Evolutionary conservation across 2,329 filamentous ascomycete genomes (phyloP).

Genomic region (Xylaria sp.): DNA sequence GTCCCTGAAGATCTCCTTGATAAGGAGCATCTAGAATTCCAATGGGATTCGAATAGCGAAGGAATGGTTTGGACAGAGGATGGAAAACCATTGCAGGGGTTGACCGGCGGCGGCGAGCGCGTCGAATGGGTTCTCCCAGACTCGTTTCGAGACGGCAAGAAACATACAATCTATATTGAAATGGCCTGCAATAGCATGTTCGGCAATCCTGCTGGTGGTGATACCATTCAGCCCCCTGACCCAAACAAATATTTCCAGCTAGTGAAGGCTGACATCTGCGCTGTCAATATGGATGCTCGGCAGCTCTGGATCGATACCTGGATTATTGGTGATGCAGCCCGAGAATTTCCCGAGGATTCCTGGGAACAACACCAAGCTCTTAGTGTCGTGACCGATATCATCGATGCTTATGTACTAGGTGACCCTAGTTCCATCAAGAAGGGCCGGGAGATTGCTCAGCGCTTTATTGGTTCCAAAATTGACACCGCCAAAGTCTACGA

Average conservation of each 20-base stretch:
- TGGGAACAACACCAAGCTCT: conserved; percentile 90
- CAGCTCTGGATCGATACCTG: conserved; percentile 91
- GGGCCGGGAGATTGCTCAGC: conserved; percentile 82
- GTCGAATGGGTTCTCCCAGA: conserved; percentile 91
- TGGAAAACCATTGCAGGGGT: conserved; percentile 88
- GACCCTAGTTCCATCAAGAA: conserved; percentile 80
- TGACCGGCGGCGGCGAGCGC: conserved; percentile 89
- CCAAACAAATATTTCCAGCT: conserved; percentile 86
- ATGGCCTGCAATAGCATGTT: conserved; percentile 99
- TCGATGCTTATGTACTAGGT: conserved; percentile 87
- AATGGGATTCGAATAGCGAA: conserved; percentile 96
- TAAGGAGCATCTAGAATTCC: conserved; percentile 88
- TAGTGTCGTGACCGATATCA: conserved; percentile 85
- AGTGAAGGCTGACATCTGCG: conserved; percentile 82
- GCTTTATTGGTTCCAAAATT: conserved; percentile 83
- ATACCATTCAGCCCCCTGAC: conserved; percentile 87
- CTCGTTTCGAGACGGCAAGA: conserved; percentile 82
- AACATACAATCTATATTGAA: conserved; percentile 93
- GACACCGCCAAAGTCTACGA: conserved; percentile 88
- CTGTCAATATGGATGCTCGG: conserved; percentile 85
- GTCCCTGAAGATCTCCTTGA: conserved; percentile 77
- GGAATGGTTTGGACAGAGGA: conserved; percentile 93
- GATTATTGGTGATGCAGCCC: conserved; percentile 92
- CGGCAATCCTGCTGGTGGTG: conserved; percentile 85
- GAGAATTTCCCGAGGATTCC: conserved; percentile 88